Percentiles rank a stretch among this genome's conserved stretches.
Evolutionary conservation across 768 basidiomycete species (phyloP).

Genomic region (Auricularia cornea): DNA sequence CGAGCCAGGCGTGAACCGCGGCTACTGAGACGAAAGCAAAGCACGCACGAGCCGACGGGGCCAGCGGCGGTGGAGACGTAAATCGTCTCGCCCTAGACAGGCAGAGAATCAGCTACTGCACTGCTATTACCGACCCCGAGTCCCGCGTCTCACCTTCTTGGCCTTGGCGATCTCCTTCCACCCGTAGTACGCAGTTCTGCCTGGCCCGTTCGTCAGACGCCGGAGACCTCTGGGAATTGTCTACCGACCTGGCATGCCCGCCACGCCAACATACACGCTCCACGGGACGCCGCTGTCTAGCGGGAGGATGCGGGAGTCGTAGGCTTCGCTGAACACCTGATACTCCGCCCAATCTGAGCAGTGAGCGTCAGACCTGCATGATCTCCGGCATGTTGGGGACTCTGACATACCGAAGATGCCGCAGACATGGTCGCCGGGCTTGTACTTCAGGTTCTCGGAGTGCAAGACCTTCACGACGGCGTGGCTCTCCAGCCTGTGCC

Average conservation of each 20-base stretch:
- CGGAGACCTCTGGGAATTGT: not conserved
- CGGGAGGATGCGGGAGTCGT: slow-evolving; percentile 21
- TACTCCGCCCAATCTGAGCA: slow-evolving; percentile 40
- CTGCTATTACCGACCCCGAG: too few species aligned
- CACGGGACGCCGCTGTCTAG: slow-evolving; percentile 40
- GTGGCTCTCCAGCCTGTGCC: slow-evolving; percentile 20
- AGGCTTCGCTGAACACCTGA: slow-evolving; percentile 15
- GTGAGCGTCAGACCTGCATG: not conserved
- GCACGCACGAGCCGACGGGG: slow-evolving; percentile 57
- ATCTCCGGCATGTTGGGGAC: too few species aligned
- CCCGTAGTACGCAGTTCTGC: slow-evolving; percentile 25
- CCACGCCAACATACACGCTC: slow-evolving; percentile 40
- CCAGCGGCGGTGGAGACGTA: slow-evolving; percentile 42
- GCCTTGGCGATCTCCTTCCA: slow-evolving; percentile 38
- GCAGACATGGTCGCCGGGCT: slow-evolving; percentile 34
- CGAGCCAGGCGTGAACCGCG: not conserved
- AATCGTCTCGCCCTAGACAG: slow-evolving; percentile 42
- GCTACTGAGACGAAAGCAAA: slow-evolving; percentile 4
- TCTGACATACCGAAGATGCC: slow-evolving; percentile 18
- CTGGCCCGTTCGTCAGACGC: not conserved
- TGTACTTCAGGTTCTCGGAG: too few species aligned
- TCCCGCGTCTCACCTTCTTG: slow-evolving; percentile 37
- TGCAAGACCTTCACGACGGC: slow-evolving; percentile 31
- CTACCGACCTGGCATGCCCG: slow-evolving; percentile 30
- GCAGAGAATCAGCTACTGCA: too few species aligned